These are phyloP conservation scores for Melanogaster broomeanus DNA, from an alignment of 768 basidiomycete species.

Conservation along the genomic window DNA sequence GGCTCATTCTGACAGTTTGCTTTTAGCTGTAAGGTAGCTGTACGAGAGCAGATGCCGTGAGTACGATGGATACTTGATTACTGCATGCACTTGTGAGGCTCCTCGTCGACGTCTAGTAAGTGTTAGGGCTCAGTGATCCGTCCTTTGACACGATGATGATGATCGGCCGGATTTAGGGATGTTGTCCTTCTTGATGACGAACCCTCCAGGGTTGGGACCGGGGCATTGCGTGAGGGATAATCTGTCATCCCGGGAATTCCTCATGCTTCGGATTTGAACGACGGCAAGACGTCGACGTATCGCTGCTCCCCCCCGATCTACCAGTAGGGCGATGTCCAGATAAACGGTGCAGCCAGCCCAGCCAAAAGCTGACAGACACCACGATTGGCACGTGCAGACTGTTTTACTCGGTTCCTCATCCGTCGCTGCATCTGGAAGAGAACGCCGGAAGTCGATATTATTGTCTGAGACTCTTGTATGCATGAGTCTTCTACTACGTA, in stretches of 20 bases:
- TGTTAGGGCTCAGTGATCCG: background rate
- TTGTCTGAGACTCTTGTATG: slow-evolving; percentile 14
- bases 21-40: slow-evolving; percentile 9
- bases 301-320: too few species aligned
- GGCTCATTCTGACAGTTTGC: background rate
- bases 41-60: slow-evolving; percentile 9
- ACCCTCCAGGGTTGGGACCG: slow-evolving; percentile 20
- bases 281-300: slow-evolving; percentile 13
- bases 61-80: slow-evolving; percentile 23
- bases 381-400: slow-evolving; percentile 15
- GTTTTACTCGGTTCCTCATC: slow-evolving; percentile 25
- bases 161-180: slow-evolving; percentile 4
- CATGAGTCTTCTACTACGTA: background rate
- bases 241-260: slow-evolving; percentile 8
- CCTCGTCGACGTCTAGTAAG: slow-evolving; percentile 18
- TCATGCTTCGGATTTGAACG: slow-evolving; percentile 20
- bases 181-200: slow-evolving; percentile 17
- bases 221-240: slow-evolving; percentile 24
- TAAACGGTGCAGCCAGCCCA: background rate
- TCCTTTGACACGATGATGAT: too few species aligned
- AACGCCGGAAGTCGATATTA: slow-evolving; percentile 45
- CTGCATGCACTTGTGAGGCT: slow-evolving; percentile 14
- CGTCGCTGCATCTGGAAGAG: slow-evolving; percentile 40
- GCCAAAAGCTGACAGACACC: background rate
- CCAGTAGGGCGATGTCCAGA: too few species aligned